Evolutionary conservation across 345 rosid genomes (phyloP).

Genomic region (Odontarrhena argentea): DNA sequence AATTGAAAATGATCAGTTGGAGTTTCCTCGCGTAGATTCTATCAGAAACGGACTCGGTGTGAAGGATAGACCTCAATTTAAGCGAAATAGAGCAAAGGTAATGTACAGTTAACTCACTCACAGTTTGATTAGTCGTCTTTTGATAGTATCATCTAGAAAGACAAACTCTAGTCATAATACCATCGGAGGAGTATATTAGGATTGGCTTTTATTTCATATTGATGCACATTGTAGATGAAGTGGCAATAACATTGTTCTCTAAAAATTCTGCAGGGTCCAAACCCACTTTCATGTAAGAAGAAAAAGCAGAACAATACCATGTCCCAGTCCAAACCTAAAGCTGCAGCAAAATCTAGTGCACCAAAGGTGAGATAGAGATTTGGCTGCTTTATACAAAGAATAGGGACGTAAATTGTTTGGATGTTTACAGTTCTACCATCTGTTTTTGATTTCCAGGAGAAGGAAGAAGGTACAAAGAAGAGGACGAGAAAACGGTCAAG

Average conservation of each 20-base stretch:
- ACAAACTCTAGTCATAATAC: not conserved
- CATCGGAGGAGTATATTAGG: not conserved
- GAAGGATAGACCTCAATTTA: conserved; percentile 74
- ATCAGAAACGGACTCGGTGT: conserved; percentile 44
- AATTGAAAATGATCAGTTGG: conserved; percentile 46
- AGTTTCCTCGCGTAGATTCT: conserved; percentile 27
- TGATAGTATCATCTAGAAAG: not conserved
- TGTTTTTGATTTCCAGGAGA: conserved; percentile 28
- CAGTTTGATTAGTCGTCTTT: not conserved
- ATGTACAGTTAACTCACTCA: not conserved
- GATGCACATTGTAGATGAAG: not conserved
- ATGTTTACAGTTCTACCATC: not conserved
- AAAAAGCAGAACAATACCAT: conserved; percentile 46
- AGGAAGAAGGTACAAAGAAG: conserved; percentile 10
- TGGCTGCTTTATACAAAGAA: not conserved
- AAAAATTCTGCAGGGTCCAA: conserved; percentile 68
- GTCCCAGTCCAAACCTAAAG: conserved; percentile 29
- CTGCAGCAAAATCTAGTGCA: conserved; percentile 30
- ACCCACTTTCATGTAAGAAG: conserved; percentile 84
- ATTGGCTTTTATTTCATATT: not conserved
- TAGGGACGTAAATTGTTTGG: not conserved
- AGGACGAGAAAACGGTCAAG: conserved; percentile 33
- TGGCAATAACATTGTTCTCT: conserved; percentile 21
- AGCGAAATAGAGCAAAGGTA: conserved; percentile 84
- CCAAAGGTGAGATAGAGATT: conserved; percentile 43